Conservation (phyloP, 1,284 basidiomycete genomes). For the Gomphus bonarii region DNA sequence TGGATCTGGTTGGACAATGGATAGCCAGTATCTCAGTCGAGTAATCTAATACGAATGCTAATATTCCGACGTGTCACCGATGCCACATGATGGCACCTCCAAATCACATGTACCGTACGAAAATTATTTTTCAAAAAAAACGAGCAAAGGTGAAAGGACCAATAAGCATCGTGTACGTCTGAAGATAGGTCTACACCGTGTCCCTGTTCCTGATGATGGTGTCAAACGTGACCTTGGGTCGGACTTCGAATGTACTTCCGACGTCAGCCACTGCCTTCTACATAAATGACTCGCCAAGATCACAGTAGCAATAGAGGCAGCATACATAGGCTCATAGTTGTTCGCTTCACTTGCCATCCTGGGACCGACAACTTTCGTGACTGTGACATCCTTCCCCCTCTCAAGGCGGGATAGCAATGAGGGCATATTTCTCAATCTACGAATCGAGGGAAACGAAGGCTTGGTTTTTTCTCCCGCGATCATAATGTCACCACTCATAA, state of each 20-base stretch:
- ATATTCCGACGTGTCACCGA: not conserved
- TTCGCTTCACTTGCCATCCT: not conserved
- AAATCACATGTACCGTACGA: not conserved
- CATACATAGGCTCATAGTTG: no score
- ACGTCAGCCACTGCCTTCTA: not conserved
- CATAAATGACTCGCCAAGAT: no score
- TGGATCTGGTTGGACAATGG: not conserved
- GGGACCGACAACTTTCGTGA: not conserved
- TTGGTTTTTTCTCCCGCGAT: slow-evolving; percentile 24
- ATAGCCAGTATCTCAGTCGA: not conserved
- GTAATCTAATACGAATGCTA: not conserved
- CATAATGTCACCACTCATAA: slow-evolving; percentile 28
- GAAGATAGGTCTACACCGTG: not conserved
- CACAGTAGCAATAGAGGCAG: no score
- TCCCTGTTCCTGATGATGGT: not conserved
- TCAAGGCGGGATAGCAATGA: not conserved
- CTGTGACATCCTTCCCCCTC: not conserved
- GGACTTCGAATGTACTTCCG: not conserved
- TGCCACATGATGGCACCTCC: not conserved
- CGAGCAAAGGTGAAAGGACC: not conserved
- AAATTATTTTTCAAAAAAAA: not conserved
- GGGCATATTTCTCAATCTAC: slow-evolving; percentile 25
- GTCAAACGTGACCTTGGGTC: not conserved
- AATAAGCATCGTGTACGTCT: not conserved
- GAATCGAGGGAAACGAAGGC: slow-evolving; percentile 31